Conservation (phyloP, 345 rosid genomes). For the Gossypium anomalum region DNA sequence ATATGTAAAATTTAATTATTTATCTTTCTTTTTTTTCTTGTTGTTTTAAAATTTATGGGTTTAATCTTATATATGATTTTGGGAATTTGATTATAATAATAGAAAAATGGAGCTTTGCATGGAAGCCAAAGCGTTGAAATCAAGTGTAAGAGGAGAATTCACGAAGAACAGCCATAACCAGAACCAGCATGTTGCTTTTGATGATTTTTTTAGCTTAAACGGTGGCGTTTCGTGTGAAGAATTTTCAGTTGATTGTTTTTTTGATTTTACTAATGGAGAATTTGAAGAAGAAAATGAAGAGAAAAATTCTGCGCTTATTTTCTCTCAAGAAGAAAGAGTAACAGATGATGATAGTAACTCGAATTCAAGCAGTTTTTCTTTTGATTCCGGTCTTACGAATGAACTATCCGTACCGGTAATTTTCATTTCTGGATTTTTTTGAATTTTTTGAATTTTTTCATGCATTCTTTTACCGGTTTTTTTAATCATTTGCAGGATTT, state of each 20-base stretch:
- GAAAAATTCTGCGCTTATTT: conserved; percentile 32
- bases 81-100: background rate
- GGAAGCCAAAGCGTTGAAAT: conserved; percentile 60
- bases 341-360: conserved; percentile 45
- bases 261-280: conserved; percentile 42
- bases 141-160: conserved; percentile 48
- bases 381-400: conserved; percentile 26
- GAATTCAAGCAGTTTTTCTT: conserved; percentile 19
- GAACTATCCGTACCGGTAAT: conserved; percentile 43
- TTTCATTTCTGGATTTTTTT: background rate
- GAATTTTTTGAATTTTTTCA: too few relatives aligned
- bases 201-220: conserved; percentile 29
- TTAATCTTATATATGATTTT: background rate
- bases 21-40: background rate
- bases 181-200: conserved; percentile 29
- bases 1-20: background rate
- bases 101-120: conserved; percentile 44
- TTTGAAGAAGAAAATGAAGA: conserved; percentile 34
- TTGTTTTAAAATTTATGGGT: background rate
- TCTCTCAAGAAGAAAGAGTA: conserved; percentile 28
- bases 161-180: background rate
- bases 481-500: too few relatives aligned
- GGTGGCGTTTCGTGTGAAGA: conserved; percentile 40
- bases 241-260: conserved; percentile 65
- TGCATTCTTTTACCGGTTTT: too few relatives aligned